phyloP scores from a whole-genome alignment of 2,329 filamentous ascomycete species.

The Ilyonectria sp. region DNA sequence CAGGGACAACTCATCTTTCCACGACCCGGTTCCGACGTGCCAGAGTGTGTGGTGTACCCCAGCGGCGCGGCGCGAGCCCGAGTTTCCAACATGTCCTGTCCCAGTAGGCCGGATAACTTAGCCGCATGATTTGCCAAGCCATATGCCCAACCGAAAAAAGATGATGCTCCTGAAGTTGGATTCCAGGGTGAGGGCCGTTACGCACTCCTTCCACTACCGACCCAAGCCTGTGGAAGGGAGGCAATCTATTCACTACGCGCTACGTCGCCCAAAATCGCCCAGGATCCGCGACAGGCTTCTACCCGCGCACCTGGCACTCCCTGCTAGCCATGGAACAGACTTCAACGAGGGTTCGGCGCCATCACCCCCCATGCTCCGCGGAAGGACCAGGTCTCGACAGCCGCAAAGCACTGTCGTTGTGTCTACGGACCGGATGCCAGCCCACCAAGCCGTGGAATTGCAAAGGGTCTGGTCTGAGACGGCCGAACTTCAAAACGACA shows the following conservation, averaged over 20 bases:
- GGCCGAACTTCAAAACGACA: conserved; percentile 35
- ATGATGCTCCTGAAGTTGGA: conserved; percentile 8
- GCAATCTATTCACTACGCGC: conserved; percentile 34
- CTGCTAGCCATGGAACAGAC: conserved; percentile 22
- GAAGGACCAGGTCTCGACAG: conserved; percentile 26
- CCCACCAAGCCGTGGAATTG: conserved; percentile 30
- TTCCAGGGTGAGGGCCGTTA: conserved; percentile 25
- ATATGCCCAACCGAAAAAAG: conserved; percentile 22
- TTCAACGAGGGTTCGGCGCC: conserved; percentile 28
- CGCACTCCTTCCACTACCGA: conserved; percentile 30
- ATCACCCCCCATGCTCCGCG: conserved; percentile 25
- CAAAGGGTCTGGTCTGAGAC: conserved; percentile 34
- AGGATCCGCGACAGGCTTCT: conserved; percentile 24
- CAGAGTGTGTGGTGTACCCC: background rate
- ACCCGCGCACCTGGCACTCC: conserved; percentile 12
- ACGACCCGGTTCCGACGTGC: background rate
- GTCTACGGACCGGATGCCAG: conserved; percentile 20
- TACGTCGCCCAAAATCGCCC: conserved; percentile 15
- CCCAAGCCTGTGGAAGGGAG: conserved; percentile 39
- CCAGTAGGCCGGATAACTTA: conserved; percentile 17
- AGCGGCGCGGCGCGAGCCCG: background rate
- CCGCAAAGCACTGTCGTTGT: background rate
- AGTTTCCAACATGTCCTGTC: background rate
- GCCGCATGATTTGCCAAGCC: conserved; percentile 26
- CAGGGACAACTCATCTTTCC: background rate